phyloP scores from a whole-genome alignment of 75 land plant genomes.

The Ceratopteris richardii region DNA sequence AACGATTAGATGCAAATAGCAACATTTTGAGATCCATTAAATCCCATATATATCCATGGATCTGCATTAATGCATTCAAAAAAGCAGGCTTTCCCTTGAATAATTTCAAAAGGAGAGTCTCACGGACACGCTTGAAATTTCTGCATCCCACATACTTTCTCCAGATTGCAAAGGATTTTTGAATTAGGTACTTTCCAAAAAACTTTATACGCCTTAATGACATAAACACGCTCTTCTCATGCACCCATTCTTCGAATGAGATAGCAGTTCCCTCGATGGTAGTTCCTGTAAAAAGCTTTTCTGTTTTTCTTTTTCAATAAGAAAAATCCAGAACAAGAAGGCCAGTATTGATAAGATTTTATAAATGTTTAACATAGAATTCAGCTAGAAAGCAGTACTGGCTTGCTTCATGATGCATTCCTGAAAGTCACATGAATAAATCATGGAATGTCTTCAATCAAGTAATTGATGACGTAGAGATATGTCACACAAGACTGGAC shows the following conservation, averaged over 20 bases:
- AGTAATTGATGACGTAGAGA: no score
- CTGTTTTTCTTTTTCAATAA: no score
- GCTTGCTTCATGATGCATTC: no score
- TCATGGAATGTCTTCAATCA: no score
- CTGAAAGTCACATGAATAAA: no score
- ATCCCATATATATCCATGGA: slow-evolving; percentile 22
- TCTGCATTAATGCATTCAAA: slow-evolving; percentile 19
- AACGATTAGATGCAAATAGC: slow-evolving; percentile 21
- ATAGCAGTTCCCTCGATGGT: neutral
- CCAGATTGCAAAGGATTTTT: slow-evolving; percentile 32
- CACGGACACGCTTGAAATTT: slow-evolving; percentile 20
- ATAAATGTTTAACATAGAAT: no score
- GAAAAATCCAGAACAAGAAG: no score
- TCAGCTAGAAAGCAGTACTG: no score
- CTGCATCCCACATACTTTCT: slow-evolving; percentile 24
- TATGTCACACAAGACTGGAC: no score
- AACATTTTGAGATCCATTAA: slow-evolving; percentile 23
- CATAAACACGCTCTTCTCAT: slow-evolving; percentile 21
- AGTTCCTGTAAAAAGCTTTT: neutral
- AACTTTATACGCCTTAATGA: slow-evolving; percentile 19
- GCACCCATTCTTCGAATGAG: slow-evolving; percentile 28
- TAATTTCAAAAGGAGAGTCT: slow-evolving; percentile 11
- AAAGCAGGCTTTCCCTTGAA: slow-evolving; percentile 28
- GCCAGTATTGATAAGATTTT: no score
- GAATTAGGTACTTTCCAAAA: slow-evolving; percentile 20